phyloP scores from a whole-genome alignment of 2,329 filamentous ascomycete species.

The Zymoseptoria ardabiliae region DNA sequence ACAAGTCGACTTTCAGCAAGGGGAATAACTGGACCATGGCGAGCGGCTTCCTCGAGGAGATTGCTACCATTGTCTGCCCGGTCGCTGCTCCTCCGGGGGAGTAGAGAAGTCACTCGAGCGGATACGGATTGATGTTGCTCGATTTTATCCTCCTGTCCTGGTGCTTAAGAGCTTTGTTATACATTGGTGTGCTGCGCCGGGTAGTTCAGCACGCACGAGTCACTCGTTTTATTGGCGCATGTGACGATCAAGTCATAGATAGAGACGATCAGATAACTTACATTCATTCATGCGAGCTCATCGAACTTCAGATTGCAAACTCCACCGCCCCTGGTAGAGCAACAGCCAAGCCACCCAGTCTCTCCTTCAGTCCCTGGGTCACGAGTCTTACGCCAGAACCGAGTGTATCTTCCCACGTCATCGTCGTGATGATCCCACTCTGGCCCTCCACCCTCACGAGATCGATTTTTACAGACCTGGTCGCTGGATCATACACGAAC shows the following conservation, averaged over 20 bases:
- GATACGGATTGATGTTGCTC: not conserved
- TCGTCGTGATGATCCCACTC: constrained; percentile 1
- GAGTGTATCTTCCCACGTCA: constrained; percentile 3
- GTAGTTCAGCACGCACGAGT: not conserved
- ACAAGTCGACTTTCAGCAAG: not conserved
- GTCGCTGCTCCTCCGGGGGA: not conserved
- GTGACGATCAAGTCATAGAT: not conserved
- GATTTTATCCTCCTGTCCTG: not conserved
- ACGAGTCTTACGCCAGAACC: constrained; percentile 1
- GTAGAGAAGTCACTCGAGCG: not conserved
- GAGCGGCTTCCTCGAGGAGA: not conserved
- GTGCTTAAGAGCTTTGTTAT: not conserved
- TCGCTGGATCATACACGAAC: constrained; percentile 30
- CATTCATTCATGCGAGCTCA: not conserved
- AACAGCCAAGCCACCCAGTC: not conserved
- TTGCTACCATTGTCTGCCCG: not conserved
- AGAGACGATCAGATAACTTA: not conserved
- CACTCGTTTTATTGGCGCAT: not conserved
- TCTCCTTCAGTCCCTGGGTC: not conserved
- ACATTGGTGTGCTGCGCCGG: not conserved
- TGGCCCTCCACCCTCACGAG: not conserved
- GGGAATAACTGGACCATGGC: not conserved
- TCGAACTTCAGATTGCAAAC: not conserved
- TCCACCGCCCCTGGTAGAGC: not conserved
- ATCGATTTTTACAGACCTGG: constrained; percentile 21